Base-by-base conservation (phyloP, 2,329 filamentous ascomycete genomes). In the Didymella exigua region DNA sequence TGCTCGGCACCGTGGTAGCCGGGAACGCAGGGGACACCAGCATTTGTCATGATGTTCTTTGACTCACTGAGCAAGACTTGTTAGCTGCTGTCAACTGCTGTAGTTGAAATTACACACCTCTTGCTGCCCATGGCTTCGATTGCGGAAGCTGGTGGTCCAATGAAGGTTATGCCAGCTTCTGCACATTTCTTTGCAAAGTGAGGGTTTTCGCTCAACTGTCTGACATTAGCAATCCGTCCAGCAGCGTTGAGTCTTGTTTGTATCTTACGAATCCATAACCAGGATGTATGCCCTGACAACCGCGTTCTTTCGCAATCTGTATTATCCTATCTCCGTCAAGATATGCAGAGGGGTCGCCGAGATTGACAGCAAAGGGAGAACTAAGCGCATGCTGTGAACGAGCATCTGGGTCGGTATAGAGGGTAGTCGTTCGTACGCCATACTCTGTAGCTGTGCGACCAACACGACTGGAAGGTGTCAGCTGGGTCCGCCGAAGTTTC, bases 251-350 rank as follows among this genome's bases (percentile, higher is more conserved):
- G 10, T 11, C 9, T 27, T 14, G 5, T 5, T n/a, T 13, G 36
- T 24, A 19, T 10, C 18, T 62, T 76, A 85, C 81, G 73, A 88
- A 99, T 37, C 95, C 95, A 78, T 99, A 99, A 21, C 95, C 95
- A 0, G 95, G 95, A 75, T 99, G 95, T 63, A 99, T 88, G 4
- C 91, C 93, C 72, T 93, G 86, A 68, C 96, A 97, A 37, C 89
- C 89, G 69, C 93, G 86, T 67, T 89, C 82, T 78, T 93, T 92
- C 13, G 93, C 95, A 54, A 96, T 86, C 24, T 86, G 83, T 60
- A 99, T 93, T 71, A 99, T 98, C 60, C 90, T 87, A 68, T 96
- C 90, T 52, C 93, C 93, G 74, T 99, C 93, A 36, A 99, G 86
- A 73, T 99, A 99, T 48, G 89, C 92, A 43, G 89, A 89, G 14